Percentiles rank a stretch among this genome's conserved stretches.
These are phyloP conservation scores for Dryas alaskensis DNA, from an alignment of 306 rosid genomes.

Conservation along the genomic window DNA sequence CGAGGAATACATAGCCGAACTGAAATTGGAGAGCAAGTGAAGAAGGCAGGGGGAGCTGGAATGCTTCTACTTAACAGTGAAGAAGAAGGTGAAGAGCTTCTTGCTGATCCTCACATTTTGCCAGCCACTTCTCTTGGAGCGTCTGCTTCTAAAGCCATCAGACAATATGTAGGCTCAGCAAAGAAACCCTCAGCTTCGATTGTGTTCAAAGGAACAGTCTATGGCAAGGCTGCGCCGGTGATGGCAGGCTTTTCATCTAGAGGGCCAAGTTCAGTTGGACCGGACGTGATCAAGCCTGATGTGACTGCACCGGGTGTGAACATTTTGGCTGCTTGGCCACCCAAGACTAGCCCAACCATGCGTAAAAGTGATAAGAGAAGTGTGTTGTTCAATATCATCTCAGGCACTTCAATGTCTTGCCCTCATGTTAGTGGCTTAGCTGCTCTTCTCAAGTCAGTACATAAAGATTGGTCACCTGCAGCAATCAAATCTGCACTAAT, in stretches of 20 bases:
- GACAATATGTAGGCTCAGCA: conserved; percentile 22
- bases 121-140: conserved; percentile 68
- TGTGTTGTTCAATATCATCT: conserved; percentile 50
- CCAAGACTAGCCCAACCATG: conserved; percentile 42
- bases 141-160: conserved; percentile 41
- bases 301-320: conserved; percentile 79
- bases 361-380: conserved; percentile 50
- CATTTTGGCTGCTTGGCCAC: conserved; percentile 78
- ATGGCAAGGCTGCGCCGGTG: conserved; percentile 51
- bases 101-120: conserved; percentile 59
- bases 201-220: conserved; percentile 49
- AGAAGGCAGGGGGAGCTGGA: conserved; percentile 57
- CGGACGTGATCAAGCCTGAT: conserved; percentile 65
- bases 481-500: conserved; percentile 70
- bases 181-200: conserved; percentile 47
- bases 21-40: conserved; percentile 59
- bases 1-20: conserved; percentile 45
- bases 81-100: conserved; percentile 56
- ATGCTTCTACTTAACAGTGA: conserved; percentile 52
- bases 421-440: conserved; percentile 78
- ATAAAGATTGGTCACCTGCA: conserved; percentile 63
- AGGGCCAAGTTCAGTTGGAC: conserved; percentile 54
- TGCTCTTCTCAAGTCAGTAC: conserved; percentile 48
- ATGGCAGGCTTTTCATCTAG: conserved; percentile 76
- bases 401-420: conserved; percentile 90